Conservation (phyloP, 164 flowering plant genomes). For the Magnolia sinica region DNA sequence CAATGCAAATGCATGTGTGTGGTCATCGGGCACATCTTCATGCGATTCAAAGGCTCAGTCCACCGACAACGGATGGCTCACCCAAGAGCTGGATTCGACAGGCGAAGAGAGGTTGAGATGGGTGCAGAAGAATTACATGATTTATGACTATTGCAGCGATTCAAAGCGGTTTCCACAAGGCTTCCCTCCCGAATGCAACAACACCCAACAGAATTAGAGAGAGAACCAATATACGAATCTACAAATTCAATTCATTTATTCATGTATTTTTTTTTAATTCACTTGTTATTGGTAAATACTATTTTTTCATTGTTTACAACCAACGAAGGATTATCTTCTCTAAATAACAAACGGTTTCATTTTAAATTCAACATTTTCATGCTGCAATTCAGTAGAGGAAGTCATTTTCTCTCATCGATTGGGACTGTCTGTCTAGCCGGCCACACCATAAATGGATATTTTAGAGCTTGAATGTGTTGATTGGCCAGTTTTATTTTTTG, state of each 20-base stretch:
- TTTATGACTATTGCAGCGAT: slow-evolving; percentile 28
- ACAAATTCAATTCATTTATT: too few species aligned
- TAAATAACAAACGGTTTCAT: too few species aligned
- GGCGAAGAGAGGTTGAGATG: slow-evolving; percentile 9
- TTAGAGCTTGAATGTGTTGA: too few species aligned
- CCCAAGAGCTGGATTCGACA: slow-evolving; percentile 14
- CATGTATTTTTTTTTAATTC: background rate
- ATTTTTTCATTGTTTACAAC: too few species aligned
- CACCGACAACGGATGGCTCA: slow-evolving; percentile 3
- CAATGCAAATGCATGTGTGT: slow-evolving; percentile 9
- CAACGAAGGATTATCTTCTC: too few species aligned
- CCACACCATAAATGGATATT: too few species aligned
- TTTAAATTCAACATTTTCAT: too few species aligned
- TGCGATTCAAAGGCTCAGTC: slow-evolving; percentile 4
- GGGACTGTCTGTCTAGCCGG: too few species aligned
- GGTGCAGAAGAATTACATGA: slow-evolving; percentile 24
- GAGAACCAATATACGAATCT: background rate
- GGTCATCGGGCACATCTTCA: slow-evolving; percentile 20
- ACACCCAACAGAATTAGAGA: background rate
- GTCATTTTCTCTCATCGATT: too few species aligned
- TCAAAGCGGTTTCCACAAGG: slow-evolving; percentile 25
- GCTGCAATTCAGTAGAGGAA: too few species aligned
- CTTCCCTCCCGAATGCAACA: slow-evolving; percentile 20
- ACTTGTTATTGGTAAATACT: too few species aligned
- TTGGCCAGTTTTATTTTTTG: too few species aligned